A percentile compares a stretch with the other conserved stretches of the same genome.
Conservation (phyloP, 1,139 yeast species). For the Debaryomyces coudertii region DNA sequence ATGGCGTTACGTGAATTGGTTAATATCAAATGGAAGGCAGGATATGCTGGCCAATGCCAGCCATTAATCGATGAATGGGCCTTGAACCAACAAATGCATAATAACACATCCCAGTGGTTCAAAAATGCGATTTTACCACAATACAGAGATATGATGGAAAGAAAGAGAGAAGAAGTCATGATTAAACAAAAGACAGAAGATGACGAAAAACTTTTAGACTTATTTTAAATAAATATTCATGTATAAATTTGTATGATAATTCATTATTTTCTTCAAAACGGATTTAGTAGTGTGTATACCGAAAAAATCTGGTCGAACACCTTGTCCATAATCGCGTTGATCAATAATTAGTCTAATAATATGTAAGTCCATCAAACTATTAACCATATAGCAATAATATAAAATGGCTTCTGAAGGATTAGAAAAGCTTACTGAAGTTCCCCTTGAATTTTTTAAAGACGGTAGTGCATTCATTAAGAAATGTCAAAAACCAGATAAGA, state of each 20-base stretch:
- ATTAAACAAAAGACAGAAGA: constrained; percentile 32
- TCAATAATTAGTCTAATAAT: constrained; percentile 3
- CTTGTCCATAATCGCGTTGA: constrained; percentile 11
- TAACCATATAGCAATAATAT: not conserved
- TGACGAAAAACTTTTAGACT: constrained; percentile 37
- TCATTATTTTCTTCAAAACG: not conserved
- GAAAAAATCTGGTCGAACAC: constrained; percentile 4
- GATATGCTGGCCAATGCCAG: constrained; percentile 33
- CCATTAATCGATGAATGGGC: constrained; percentile 44
- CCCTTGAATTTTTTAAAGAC: constrained; percentile 88
- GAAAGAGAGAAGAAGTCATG: constrained; percentile 32
- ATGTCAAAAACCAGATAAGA: constrained; percentile 90
- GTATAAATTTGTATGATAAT: not conserved
- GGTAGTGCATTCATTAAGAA: constrained; percentile 86
- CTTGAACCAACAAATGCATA: constrained; percentile 34
- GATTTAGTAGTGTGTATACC: constrained; percentile 4
- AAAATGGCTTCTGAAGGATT: constrained; percentile 63
- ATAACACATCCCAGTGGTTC: constrained; percentile 26
- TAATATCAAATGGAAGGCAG: constrained; percentile 31
- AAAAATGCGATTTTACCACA: constrained; percentile 23
- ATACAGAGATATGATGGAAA: constrained; percentile 29
- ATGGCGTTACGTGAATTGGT: constrained; percentile 32
- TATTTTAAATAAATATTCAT: constrained; percentile 22
- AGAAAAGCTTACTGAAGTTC: constrained; percentile 86
- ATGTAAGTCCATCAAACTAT: not conserved